Evolutionary conservation across 2,329 filamentous ascomycete genomes (phyloP), one percentile per base, ranked within the genome.

Genomic region (Calonectria honghensis): DNA sequence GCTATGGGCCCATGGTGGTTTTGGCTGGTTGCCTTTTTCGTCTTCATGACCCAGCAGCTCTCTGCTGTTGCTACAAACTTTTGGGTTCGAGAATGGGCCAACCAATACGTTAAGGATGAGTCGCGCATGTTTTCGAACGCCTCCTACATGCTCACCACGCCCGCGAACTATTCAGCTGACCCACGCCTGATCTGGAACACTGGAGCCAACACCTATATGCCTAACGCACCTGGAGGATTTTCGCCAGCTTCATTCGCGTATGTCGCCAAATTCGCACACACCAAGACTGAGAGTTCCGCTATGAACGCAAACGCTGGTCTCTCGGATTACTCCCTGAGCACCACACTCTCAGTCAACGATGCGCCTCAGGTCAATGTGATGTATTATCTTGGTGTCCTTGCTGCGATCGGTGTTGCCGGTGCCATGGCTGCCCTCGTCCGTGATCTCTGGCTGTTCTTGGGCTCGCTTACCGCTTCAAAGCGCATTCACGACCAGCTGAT

Each of bases 1-100:
- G 91, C 96, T 77, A 99, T 99, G 97, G 97, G 97, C n/a, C 90
- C 93, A 6, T 98, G 96, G 95, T 96, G 95, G 90, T 99, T 98
- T 87, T 99, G 97, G 97, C 84, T 94, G 63, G 87, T 94, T 45
- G 94, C 96, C 27, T 86, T 93, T 18, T 78, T 93, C 6, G 93
- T 96, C 48, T 98, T 99, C 82, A 89, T 90, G 35, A 87, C 94
- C 57, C 96, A 98, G 83, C 97, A 99, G 83, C 84, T 98, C 41
- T 94, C 94, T 5, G 94, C 94, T 31, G 94, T 98, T 3, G 95
- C 94, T 0, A 97, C 96, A 45, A 98, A 97, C 81, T 86, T 98
- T 66, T 99, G 97, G 97, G 98, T 99, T 80, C 92, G 95, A 79
- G 89, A 96, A 83, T 99, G 97, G 97, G 94, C 96, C 20, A 98